These are phyloP conservation scores for Pseudogymnoascus sp. DNA, from an alignment of 2,329 filamentous ascomycete species.

Conservation along the genomic window DNA sequence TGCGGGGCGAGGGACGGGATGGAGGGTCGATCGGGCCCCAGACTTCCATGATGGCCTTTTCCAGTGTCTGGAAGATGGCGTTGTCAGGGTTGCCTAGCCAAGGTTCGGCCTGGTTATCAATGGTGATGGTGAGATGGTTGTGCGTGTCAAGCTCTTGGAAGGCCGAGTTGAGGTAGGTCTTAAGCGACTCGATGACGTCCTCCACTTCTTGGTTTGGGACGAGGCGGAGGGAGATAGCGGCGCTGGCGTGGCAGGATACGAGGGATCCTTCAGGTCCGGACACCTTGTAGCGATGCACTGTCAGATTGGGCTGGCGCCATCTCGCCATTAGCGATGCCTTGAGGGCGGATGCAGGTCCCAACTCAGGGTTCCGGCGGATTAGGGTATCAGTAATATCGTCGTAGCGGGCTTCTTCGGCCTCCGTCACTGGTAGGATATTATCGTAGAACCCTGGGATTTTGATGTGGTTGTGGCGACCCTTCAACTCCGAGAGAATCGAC, in stretches of 20 bases:
- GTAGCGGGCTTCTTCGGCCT: slow-evolving; percentile 72
- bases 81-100: slow-evolving; percentile 93
- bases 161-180: slow-evolving; percentile 57
- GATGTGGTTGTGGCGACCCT: slow-evolving; percentile 71
- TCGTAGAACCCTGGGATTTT: slow-evolving; percentile 87
- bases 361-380: slow-evolving; percentile 59
- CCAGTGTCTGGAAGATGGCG: slow-evolving; percentile 81
- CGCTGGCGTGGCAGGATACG: slow-evolving; percentile 82
- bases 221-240: slow-evolving; percentile 80
- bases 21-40: slow-evolving; percentile 57
- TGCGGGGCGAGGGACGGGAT: slow-evolving; percentile 29
- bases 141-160: slow-evolving; percentile 71
- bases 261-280: slow-evolving; percentile 88
- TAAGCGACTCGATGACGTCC: slow-evolving; percentile 62
- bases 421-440: slow-evolving; percentile 65
- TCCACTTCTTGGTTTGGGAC: slow-evolving; percentile 89
- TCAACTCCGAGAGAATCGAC: slow-evolving; percentile 70
- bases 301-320: slow-evolving; percentile 92
- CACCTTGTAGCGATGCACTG: slow-evolving; percentile 86
- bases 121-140: slow-evolving; percentile 71
- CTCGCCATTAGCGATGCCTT: slow-evolving; percentile 82
- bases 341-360: slow-evolving; percentile 56
- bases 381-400: slow-evolving; percentile 75
- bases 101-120: slow-evolving; percentile 89
- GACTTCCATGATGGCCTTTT: slow-evolving; percentile 73